Conservation (phyloP, 352 stramenopile genomes). For the Blastocystis sp. region DNA sequence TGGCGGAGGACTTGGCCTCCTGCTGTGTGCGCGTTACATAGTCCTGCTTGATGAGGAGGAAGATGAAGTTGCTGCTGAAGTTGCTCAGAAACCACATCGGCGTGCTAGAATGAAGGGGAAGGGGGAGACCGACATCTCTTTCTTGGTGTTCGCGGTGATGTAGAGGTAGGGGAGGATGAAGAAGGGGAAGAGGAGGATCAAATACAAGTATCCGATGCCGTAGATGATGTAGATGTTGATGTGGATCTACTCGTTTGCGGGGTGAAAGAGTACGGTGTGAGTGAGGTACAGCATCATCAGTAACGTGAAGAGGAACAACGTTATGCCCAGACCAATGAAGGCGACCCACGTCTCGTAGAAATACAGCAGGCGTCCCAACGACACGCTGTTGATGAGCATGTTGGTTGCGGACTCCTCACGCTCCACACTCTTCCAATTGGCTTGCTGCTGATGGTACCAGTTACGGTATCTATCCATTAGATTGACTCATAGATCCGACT, state of each 20-base stretch:
- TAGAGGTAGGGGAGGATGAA: background rate
- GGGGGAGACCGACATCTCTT: background rate
- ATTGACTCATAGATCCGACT: no score
- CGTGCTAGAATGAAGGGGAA: background rate
- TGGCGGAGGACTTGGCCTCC: background rate
- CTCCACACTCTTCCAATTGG: background rate
- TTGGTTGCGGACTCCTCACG: background rate
- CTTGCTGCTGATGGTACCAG: background rate
- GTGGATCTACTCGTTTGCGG: background rate
- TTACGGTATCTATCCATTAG: background rate
- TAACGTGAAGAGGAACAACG: constrained; percentile 4
- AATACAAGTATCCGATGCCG: background rate
- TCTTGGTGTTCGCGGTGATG: constrained; percentile 17
- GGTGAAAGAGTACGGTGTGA: background rate
- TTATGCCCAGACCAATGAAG: background rate
- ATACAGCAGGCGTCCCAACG: background rate
- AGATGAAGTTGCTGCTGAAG: constrained; percentile 40
- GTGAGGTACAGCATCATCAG: constrained; percentile 43
- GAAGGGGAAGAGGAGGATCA: background rate
- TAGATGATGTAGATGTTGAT: constrained; percentile 3
- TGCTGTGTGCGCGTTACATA: constrained; percentile 10
- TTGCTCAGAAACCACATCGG: constrained; percentile 43
- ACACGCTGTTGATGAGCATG: constrained; percentile 10
- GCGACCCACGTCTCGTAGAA: constrained; percentile 18
- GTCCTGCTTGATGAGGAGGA: constrained; percentile 5